These are phyloP conservation scores for Aspergillus melleus DNA, from an alignment of 2,329 filamentous ascomycete genomes.

Conservation along the genomic window DNA sequence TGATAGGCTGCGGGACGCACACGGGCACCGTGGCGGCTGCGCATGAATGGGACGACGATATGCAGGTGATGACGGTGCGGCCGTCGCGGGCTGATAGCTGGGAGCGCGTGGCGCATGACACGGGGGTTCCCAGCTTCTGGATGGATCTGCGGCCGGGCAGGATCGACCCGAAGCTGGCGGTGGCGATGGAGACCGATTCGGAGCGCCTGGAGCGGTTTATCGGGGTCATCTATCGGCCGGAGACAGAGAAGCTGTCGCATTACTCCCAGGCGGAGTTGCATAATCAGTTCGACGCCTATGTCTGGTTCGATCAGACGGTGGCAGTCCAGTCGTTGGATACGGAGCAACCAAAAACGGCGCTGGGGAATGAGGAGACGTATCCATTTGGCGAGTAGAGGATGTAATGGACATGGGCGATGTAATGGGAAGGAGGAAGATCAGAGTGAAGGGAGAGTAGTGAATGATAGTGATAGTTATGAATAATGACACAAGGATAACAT, in stretches of 20 bases:
- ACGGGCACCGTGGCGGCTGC: constrained; percentile 55
- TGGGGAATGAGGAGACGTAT: constrained; percentile 52
- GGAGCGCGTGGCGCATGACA: constrained; percentile 51
- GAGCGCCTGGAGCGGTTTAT: constrained; percentile 52
- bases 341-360: constrained; percentile 44
- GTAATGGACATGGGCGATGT: not conserved
- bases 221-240: constrained; percentile 53
- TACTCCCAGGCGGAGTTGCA: constrained; percentile 50
- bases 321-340: constrained; percentile 49
- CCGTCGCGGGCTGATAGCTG: constrained; percentile 51
- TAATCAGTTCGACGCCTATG: constrained; percentile 51
- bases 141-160: constrained; percentile 46
- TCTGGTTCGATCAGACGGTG: constrained; percentile 52
- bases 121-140: constrained; percentile 46
- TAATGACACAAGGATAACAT: not conserved
- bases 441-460: not conserved
- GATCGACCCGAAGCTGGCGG: constrained; percentile 37
- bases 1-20: constrained; percentile 52
- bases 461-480: not conserved
- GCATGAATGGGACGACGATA: constrained; percentile 52
- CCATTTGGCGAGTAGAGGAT: constrained; percentile 49
- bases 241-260: constrained; percentile 52
- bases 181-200: constrained; percentile 37
- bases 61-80: constrained; percentile 51
- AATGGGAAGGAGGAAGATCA: not conserved